phyloP scores from a whole-genome alignment of 495 filamentous ascomycete species.

The Oidiodendron maius region DNA sequence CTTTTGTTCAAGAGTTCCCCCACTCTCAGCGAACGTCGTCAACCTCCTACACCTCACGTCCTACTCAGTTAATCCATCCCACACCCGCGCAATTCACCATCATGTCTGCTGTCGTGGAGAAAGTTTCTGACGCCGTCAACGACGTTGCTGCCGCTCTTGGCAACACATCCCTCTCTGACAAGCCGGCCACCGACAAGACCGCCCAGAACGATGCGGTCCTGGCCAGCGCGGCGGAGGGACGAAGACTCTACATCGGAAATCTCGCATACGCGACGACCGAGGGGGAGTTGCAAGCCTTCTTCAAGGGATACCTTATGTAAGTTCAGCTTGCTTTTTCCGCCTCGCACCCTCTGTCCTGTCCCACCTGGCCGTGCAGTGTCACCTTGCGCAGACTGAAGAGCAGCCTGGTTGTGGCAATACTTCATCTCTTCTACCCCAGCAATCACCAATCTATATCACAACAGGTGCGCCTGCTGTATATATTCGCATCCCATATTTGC shows the following conservation, averaged over 20 bases:
- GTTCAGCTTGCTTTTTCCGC: slow-evolving; percentile 25
- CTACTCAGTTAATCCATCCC: slow-evolving; percentile 22
- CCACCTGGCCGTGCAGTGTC: no score
- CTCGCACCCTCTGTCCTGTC: no score
- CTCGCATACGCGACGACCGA: slow-evolving; percentile 99
- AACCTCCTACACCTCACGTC: slow-evolving; percentile 19
- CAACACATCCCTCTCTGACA: slow-evolving; percentile 61
- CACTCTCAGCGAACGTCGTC: slow-evolving; percentile 38
- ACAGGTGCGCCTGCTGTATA: no score
- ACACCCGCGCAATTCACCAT: slow-evolving; percentile 23
- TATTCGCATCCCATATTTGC: no score
- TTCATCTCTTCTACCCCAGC: no score
- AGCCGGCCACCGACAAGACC: slow-evolving; percentile 43
- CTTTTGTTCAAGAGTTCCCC: slow-evolving; percentile 50
- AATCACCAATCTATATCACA: no score
- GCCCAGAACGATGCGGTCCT: slow-evolving; percentile 81
- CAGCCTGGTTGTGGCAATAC: no score
- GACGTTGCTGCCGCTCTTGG: slow-evolving; percentile 82
- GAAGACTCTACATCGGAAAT: slow-evolving; percentile 99
- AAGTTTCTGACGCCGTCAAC: slow-evolving; percentile 60
- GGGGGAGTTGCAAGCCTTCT: slow-evolving; percentile 99
- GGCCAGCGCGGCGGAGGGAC: slow-evolving; percentile 95
- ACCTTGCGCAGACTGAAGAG: no score
- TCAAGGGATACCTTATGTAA: slow-evolving; percentile 96
- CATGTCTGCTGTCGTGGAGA: slow-evolving; percentile 60